Percentiles rank a stretch among this genome's conserved stretches.
These are phyloP conservation scores for Phytophthora parvispora DNA, from an alignment of 352 stramenopile species.

Conservation along the genomic window DNA sequence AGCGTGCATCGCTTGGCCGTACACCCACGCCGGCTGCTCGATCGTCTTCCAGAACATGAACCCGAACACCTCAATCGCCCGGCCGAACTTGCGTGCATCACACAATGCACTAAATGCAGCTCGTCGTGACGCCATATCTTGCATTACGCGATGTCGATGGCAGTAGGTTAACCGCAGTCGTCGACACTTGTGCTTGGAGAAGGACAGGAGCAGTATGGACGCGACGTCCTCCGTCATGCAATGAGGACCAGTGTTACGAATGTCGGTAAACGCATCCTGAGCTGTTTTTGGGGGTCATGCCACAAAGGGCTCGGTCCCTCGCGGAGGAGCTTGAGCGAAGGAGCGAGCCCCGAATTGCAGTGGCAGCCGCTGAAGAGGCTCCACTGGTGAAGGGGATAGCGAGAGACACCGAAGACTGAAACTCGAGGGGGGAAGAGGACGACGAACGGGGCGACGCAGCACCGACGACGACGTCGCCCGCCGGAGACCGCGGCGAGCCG, in stretches of 20 bases:
- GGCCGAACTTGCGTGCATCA: not conserved
- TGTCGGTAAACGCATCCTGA: not conserved
- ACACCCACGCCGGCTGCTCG: not conserved
- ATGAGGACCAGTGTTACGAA: not conserved
- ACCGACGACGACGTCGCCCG: not conserved
- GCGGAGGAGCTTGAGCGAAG: not conserved
- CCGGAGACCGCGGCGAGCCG: not conserved
- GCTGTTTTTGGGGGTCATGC: not conserved
- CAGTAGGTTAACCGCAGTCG: conserved; percentile 55
- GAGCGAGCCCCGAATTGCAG: not conserved
- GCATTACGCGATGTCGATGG: conserved; percentile 53
- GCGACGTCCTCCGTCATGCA: not conserved
- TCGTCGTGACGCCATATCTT: conserved; percentile 44
- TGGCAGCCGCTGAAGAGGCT: not conserved
- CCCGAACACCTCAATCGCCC: not conserved
- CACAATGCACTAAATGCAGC: conserved; percentile 1
- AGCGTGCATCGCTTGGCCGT: conserved; percentile 6
- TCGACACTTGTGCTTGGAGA: conserved; percentile 23
- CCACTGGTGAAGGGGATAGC: not conserved
- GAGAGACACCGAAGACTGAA: not conserved
- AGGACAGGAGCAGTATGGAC: conserved; percentile 1
- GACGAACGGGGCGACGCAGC: not conserved
- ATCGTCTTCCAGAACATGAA: not conserved
- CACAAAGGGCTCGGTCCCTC: not conserved
- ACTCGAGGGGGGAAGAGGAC: not conserved